Conservation (phyloP, 2,329 filamentous ascomycete genomes). For the Paracamarosporium sp. region DNA sequence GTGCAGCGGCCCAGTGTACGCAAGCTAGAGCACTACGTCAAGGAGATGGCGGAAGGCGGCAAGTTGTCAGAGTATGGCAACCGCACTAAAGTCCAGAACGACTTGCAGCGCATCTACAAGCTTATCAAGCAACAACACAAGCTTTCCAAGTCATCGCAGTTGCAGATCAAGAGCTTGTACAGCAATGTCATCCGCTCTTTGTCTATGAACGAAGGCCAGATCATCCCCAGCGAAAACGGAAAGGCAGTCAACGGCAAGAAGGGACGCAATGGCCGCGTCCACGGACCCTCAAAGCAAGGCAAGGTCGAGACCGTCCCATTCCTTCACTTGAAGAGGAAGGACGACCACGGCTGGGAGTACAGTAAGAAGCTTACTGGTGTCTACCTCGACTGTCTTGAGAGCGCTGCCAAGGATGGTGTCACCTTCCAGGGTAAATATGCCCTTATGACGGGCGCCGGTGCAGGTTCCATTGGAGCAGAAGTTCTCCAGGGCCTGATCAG, state of each 20-base stretch:
- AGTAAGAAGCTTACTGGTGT: constrained; percentile 96
- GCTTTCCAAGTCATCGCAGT: constrained; percentile 91
- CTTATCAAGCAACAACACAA: constrained; percentile 98
- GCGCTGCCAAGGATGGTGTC: constrained; percentile 84
- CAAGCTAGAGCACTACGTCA: constrained; percentile 97
- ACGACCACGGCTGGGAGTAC: constrained; percentile 96
- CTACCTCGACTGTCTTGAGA: constrained; percentile 90
- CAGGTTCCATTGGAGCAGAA: constrained; percentile 96
- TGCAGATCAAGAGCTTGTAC: constrained; percentile 96
- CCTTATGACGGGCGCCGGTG: constrained; percentile 97
- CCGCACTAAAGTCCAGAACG: constrained; percentile 96
- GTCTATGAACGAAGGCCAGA: constrained; percentile 97
- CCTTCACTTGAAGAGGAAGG: constrained; percentile 93
- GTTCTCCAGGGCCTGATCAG: constrained; percentile 95
- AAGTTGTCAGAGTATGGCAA: constrained; percentile 99
- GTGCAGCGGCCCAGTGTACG: constrained; percentile 85
- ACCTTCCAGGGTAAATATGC: constrained; percentile 95
- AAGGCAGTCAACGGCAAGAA: constrained; percentile 68
- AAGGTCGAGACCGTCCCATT: constrained; percentile 98
- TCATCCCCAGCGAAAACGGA: constrained; percentile 85
- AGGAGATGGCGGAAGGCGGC: constrained; percentile 97
- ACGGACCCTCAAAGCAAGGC: constrained; percentile 70
- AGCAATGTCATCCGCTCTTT: constrained; percentile 92
- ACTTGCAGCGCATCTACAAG: constrained; percentile 94
- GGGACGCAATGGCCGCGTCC: constrained; percentile 59